phyloP scores from a whole-genome alignment of 2,329 filamentous ascomycete genomes.

The Aureobasidium sp. region DNA sequence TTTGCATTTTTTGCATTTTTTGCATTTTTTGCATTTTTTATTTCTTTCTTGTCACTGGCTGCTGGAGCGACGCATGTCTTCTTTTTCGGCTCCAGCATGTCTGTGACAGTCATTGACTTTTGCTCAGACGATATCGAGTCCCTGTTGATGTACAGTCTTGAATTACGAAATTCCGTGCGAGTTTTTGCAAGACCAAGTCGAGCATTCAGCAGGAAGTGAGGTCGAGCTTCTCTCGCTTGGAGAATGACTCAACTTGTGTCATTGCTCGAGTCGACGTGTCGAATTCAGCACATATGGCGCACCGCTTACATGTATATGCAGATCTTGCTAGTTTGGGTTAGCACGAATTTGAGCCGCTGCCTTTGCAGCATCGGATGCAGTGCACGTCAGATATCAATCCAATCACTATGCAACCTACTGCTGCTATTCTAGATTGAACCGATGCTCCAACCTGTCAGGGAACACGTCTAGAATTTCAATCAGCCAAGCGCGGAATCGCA shows the following conservation, averaged over 20 bases:
- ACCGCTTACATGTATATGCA: not conserved
- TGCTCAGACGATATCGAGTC: not conserved
- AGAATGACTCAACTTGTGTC: not conserved
- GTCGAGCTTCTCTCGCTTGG: not conserved
- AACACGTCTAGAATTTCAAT: not conserved
- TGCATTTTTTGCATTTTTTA: not conserved
- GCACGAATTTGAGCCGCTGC: not conserved
- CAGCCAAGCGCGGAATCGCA: too few species aligned
- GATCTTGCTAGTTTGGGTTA: not conserved
- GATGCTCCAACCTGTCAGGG: not conserved
- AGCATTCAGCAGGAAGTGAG: not conserved
- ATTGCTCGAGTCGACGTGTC: not conserved
- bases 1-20: too few species aligned
- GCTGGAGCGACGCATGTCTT: not conserved
- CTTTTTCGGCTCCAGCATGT: not conserved
- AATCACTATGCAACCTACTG: not conserved
- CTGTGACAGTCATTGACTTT: too few species aligned
- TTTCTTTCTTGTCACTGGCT: not conserved
- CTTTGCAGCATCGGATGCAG: not conserved
- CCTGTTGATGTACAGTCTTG: not conserved
- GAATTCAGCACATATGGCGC: not conserved
- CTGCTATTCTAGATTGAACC: not conserved
- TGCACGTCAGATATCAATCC: too few species aligned
- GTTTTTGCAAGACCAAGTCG: not conserved
- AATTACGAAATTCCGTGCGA: not conserved